Conservation (phyloP, 192 early-diverging fungal genomes). For the Coemansia aciculifera region DNA sequence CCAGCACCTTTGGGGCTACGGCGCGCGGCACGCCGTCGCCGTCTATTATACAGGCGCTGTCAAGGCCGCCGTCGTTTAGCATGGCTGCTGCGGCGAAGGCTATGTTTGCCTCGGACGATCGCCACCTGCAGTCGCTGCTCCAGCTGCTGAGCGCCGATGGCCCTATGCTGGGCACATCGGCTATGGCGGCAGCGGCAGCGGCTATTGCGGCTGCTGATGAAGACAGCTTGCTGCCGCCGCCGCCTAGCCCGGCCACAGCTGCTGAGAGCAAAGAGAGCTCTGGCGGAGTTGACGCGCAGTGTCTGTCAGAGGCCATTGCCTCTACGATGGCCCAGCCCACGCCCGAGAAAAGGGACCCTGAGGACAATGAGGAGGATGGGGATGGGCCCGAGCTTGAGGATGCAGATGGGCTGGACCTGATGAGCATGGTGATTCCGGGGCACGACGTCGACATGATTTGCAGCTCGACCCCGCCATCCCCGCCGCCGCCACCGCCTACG, state of each 20-base stretch:
- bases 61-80: constrained; percentile 18
- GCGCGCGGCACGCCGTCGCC: constrained; percentile 52
- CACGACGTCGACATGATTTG: constrained; percentile 45
- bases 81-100: constrained; percentile 41
- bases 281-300: constrained; percentile 16
- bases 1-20: constrained; percentile 51
- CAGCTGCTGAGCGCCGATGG: constrained; percentile 52
- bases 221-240: neutral
- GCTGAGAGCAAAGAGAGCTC: neutral
- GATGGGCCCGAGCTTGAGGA: constrained; percentile 2
- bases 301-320: constrained; percentile 22
- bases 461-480: constrained; percentile 50
- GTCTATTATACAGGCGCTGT: constrained; percentile 54
- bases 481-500: constrained; percentile 32
- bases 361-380: neutral
- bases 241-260: neutral
- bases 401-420: constrained; percentile 24
- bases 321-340: neutral
- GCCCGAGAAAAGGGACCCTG: neutral
- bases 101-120: constrained; percentile 45
- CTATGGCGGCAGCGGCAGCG: neutral
- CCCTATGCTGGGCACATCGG: constrained; percentile 44
- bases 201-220: neutral
- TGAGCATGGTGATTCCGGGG: constrained; percentile 40
- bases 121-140: constrained; percentile 43